phyloP scores from a whole-genome alignment of 257 asterid genomes.

The Plantago ovata region DNA sequence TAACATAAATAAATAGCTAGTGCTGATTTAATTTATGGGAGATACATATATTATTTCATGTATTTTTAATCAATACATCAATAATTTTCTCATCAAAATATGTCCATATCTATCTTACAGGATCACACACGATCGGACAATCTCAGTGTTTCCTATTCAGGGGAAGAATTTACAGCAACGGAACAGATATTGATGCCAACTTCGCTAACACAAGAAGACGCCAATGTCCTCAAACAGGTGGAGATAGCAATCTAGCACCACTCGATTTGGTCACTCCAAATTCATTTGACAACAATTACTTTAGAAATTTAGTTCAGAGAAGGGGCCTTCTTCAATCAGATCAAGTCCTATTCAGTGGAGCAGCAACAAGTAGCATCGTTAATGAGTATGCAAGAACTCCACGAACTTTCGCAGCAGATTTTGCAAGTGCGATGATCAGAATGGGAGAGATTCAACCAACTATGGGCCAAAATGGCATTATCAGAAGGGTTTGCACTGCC shows the following conservation, averaged over 20 bases:
- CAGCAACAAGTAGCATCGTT: not conserved
- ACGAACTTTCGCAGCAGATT: constrained; percentile 11
- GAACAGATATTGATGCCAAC: constrained; percentile 20
- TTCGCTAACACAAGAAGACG: constrained; percentile 23
- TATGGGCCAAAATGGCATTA: constrained; percentile 12
- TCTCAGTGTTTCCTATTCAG: constrained; percentile 16
- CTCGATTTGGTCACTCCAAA: constrained; percentile 18
- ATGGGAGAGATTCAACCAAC: constrained; percentile 24
- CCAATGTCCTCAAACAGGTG: constrained; percentile 13
- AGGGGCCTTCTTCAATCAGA: constrained; percentile 9
- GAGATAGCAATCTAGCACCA: constrained; percentile 17
- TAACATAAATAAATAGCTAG: not conserved
- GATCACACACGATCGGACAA: constrained; percentile 14
- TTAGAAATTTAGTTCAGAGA: not conserved
- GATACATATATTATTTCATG: too few species aligned
- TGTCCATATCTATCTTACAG: not conserved
- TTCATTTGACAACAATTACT: constrained; percentile 15
- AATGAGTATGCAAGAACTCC: constrained; percentile 7
- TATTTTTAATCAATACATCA: too few species aligned
- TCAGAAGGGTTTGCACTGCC: constrained; percentile 16
- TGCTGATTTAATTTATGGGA: not conserved
- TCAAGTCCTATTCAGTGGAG: constrained; percentile 11
- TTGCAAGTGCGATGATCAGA: constrained; percentile 11
- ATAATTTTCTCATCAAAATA: too few species aligned
- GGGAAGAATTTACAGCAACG: constrained; percentile 17